Evolutionary conservation across 805 yeast genomes (phyloP), one percentile per base, ranked within the genome.

Genomic region (Candida silvicultrix): DNA sequence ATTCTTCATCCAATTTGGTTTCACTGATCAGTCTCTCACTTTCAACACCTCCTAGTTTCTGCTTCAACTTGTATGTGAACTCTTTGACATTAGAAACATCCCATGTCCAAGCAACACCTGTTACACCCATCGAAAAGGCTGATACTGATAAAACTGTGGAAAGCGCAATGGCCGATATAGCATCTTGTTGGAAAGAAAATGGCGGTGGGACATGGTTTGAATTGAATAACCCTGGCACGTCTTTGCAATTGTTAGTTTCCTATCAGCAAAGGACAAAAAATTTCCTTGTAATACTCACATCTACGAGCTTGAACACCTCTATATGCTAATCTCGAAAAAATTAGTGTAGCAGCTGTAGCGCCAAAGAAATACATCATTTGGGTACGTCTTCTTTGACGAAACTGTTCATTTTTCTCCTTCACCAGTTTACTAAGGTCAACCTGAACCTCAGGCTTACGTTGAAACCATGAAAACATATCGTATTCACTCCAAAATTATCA

Each of bases 131-230:
- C 2, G 87, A 76, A 55, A 84, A 75, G 0, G 88, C 78, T 1
- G 89, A 75, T 0, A 81, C 74, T 2, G 96, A 86, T 16, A 90
- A 67, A 41, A 85, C 65, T 0, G 96, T 78, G 2, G 96, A 95
- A 37, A 86, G 83, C 0, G 83, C 79, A 3, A 90, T 88, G 0
- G 97, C 97, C 37, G 81, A 80, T 31, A 88, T 78, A 2, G 96
- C 96, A 62, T 89, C 96, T 45, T 80, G 77, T 50, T 86, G 80
- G 60, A 86, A 81, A 28, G 85, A 83, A 58, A 83, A 85, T n/a
- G 80, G 72, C 5, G 96, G 96, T 2, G 95, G 95, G 47, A 79
- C 75, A 57, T 89, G 92, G 64, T 89, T 89, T 12, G 90, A 88
- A 56, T 87, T 89, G 65, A 86, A 90, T 56, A 81, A 71, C 38